Evolutionary conservation across 2,329 filamentous ascomycete genomes (phyloP), one percentile per base, ranked within the genome.

Genomic region (Mycocentrospora acerina): DNA sequence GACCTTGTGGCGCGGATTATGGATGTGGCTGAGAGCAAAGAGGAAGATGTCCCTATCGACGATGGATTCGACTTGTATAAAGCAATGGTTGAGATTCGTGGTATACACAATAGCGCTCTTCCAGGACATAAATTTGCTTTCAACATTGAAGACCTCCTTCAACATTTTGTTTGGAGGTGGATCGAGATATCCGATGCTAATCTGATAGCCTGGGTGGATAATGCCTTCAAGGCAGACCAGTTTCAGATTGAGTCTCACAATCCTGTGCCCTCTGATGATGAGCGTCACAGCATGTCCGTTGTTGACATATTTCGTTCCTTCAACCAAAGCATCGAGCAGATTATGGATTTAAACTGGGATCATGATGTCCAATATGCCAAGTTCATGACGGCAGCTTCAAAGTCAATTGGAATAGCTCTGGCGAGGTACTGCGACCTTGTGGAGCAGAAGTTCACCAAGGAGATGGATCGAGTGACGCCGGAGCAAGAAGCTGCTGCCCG

Each of bases 81-180:
- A 57, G 89, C 95, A 59, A 74, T 98, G 40, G 84, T 91, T 14
- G 85, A 87, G 50, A 88, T 96, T 44, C 85, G 93, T 19, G 77
- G 80, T 24, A 88, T 95, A 17, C 90, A 96, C 64, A 76, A 79
- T 7, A 79, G 87, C 46, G 84, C 82, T 15, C 76, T 96, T 13
- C 88, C 88, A 0, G 64, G 64, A 7, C 74, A 81, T 44, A 80
- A 82, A 1, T 98, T 97, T 64, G 84, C 83, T 4, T 96, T 97
- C 64, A 83, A 90, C 50, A 80, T 98, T 29, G 93, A 98, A 67
- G 81, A 83, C 28, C 73, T 95, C 12, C 76, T 98, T 13, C 86
- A 90, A 46, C 85, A 88, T 24, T 98, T 97, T 65, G 93, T 97
- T 5, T 97, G 90, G 90, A 83, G 89, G 42, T 98, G 90, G 90